Conservation (phyloP, 805 yeast species). For the Yamadazyma laniorum region DNA sequence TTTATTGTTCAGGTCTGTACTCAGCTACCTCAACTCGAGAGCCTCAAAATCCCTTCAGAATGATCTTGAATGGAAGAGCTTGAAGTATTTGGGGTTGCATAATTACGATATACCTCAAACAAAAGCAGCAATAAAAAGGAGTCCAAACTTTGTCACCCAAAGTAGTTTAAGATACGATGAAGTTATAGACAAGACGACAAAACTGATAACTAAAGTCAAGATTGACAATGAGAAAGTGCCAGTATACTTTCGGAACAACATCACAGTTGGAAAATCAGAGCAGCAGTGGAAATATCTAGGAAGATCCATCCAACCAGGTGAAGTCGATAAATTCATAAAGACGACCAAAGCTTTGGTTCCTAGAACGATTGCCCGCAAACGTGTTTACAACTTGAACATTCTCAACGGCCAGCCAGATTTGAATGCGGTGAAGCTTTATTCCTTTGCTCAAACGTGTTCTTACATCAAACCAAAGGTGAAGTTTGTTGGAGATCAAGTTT, state of each 20-base stretch:
- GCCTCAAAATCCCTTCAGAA: slow-evolving; percentile 3
- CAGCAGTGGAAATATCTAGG: slow-evolving; percentile 37
- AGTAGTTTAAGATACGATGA: slow-evolving; percentile 28
- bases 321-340: slow-evolving; percentile 20
- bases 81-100: slow-evolving; percentile 21
- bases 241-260: slow-evolving; percentile 21
- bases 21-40: slow-evolving; percentile 20
- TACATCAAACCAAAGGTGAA: slow-evolving; percentile 16
- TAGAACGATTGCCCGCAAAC: slow-evolving; percentile 21
- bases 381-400: slow-evolving; percentile 19
- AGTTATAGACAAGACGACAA: slow-evolving; percentile 13
- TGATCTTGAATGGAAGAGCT: slow-evolving; percentile 18
- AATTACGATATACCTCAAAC: slow-evolving; percentile 25
- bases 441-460: slow-evolving; percentile 30
- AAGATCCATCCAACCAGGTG: slow-evolving; percentile 23
- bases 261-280: slow-evolving; percentile 29
- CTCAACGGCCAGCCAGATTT: slow-evolving; percentile 17
- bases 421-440: slow-evolving; percentile 22
- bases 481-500: slow-evolving; percentile 4
- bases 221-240: slow-evolving; percentile 15
- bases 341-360: slow-evolving; percentile 18
- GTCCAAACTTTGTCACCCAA: slow-evolving; percentile 25
- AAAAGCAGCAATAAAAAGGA: slow-evolving; percentile 24
- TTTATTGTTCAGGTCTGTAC: slow-evolving; percentile 24
- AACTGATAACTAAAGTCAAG: slow-evolving; percentile 17